Evolutionary conservation across 208 protist genomes (phyloP).

Genomic region (Acanthamoeba polyphaga): DNA sequence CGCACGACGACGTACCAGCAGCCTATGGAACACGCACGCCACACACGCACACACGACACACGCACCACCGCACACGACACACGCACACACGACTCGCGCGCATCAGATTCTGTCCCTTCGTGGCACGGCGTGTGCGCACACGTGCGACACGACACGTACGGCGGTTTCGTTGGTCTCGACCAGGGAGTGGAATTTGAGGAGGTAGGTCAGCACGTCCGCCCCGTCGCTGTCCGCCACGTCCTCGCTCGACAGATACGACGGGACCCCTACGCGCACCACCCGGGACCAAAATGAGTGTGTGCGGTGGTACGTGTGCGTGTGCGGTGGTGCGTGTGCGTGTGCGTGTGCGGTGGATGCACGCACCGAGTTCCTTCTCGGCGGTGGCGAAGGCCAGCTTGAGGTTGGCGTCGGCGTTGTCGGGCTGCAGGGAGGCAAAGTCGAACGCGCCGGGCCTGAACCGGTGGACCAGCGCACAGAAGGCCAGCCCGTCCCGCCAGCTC

Average conservation of each 20-base stretch:
- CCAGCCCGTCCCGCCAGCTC: slow-evolving; percentile 83
- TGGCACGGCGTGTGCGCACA: too few relatives aligned
- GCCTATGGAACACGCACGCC: background rate
- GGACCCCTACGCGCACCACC: background rate
- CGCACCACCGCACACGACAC: too few relatives aligned
- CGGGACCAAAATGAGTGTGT: background rate
- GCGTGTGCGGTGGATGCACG: background rate
- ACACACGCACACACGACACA: too few relatives aligned
- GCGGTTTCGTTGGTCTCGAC: background rate
- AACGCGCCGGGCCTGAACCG: slow-evolving; percentile 60
- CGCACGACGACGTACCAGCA: background rate
- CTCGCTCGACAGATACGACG: background rate
- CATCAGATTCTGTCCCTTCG: too few relatives aligned
- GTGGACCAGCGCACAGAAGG: slow-evolving; percentile 87
- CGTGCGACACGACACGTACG: too few relatives aligned
- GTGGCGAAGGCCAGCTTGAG: slow-evolving; percentile 17
- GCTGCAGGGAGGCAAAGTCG: background rate
- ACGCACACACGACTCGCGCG: too few relatives aligned
- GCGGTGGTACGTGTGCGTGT: too few relatives aligned
- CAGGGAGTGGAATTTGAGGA: background rate
- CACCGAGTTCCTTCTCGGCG: slow-evolving; percentile 1
- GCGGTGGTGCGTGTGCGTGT: too few relatives aligned
- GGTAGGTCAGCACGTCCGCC: slow-evolving; percentile 1
- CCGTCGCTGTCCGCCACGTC: background rate
- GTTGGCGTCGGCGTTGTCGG: background rate